Evolutionary conservation across 306 rosid species (phyloP).

Genomic region (Macrotyloma uniflorum): DNA sequence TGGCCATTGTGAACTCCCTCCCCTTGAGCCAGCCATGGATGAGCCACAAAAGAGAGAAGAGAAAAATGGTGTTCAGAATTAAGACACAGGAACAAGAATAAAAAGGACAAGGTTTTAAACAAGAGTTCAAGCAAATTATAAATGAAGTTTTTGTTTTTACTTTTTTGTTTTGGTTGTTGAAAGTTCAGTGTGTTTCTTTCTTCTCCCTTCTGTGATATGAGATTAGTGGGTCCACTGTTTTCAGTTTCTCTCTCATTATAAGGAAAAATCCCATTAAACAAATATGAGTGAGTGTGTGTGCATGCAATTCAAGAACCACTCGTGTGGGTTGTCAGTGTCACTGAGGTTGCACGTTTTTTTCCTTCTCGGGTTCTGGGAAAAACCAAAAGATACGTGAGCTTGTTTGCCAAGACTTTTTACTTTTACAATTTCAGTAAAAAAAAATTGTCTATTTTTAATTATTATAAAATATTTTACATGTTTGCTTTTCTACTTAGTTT

Average conservation of each 20-base stretch:
- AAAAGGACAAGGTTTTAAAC: constrained; percentile 22
- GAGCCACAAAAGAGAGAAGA: constrained; percentile 3
- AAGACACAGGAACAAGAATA: not conserved
- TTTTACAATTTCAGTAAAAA: not conserved
- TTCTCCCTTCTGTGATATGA: constrained; percentile 15
- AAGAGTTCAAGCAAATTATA: constrained; percentile 9
- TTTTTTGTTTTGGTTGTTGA: not conserved
- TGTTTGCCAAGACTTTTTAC: constrained; percentile 9
- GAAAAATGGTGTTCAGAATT: not conserved
- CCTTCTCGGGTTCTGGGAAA: constrained; percentile 50
- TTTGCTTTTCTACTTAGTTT: no score
- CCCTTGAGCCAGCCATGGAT: not conserved
- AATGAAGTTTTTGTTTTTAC: not conserved
- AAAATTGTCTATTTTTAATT: not conserved
- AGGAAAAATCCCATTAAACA: not conserved
- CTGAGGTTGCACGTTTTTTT: constrained; percentile 20
- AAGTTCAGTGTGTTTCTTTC: not conserved
- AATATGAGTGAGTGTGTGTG: not conserved
- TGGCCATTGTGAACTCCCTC: not conserved
- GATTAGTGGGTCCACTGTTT: constrained; percentile 38
- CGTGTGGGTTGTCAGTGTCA: constrained; percentile 66
- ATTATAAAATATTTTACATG: no score
- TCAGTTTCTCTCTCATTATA: constrained; percentile 28
- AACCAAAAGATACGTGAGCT: constrained; percentile 44
- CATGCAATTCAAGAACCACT: constrained; percentile 60